A percentile compares a stretch with the other conserved stretches of the same genome.
Evolutionary conservation across 2,329 filamentous ascomycete species (phyloP).

Genomic region (Pseudogymnoascus sp.): DNA sequence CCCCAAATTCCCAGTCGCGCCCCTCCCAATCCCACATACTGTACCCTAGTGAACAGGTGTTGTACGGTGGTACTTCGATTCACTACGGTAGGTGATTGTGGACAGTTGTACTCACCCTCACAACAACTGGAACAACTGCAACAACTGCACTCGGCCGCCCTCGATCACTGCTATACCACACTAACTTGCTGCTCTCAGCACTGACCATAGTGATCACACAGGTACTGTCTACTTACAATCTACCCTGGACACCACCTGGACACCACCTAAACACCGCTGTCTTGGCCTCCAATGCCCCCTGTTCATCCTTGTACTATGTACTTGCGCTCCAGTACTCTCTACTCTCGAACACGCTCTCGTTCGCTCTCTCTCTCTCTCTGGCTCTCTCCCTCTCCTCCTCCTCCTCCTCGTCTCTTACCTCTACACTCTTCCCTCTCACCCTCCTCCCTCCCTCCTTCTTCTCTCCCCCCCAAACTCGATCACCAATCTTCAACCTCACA

Average conservation of each 20-base stretch:
- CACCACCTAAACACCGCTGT: neutral
- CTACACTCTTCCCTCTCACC: neutral
- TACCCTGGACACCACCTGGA: neutral
- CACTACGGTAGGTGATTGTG: too few species aligned
- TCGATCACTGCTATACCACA: too few species aligned
- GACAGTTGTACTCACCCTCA: too few species aligned
- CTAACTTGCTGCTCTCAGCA: neutral
- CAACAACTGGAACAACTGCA: too few species aligned
- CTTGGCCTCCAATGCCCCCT: neutral
- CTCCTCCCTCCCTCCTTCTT: neutral
- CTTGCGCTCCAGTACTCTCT: neutral
- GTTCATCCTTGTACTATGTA: neutral
- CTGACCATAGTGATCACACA: neutral
- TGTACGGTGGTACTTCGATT: too few species aligned
- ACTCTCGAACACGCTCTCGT: neutral
- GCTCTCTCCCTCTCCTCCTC: neutral
- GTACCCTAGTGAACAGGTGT: too few species aligned
- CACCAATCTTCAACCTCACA: conserved; percentile 7
- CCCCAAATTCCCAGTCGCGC: neutral
- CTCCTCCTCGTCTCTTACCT: neutral
- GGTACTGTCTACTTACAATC: neutral
- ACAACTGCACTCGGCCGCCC: too few species aligned
- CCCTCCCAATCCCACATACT: neutral
- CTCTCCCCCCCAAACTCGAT: neutral
- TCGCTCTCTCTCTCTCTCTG: neutral